These are phyloP conservation scores for Penicillium sp. DNA, from an alignment of 2,329 filamentous ascomycete genomes.

Conservation along the genomic window DNA sequence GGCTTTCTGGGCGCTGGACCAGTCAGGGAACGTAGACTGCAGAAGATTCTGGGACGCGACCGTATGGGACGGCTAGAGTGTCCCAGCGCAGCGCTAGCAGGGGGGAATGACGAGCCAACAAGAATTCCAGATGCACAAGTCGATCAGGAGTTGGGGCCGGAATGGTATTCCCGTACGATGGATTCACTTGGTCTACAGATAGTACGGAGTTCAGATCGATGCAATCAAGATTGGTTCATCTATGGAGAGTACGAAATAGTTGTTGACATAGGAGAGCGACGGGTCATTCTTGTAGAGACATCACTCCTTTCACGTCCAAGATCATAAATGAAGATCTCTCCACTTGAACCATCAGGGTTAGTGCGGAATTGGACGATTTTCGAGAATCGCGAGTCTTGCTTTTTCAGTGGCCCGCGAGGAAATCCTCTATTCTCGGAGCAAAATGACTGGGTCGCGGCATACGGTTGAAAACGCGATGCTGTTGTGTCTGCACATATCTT, in stretches of 20 bases:
- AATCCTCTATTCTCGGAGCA: constrained; percentile 15
- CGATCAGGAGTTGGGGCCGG: constrained; percentile 17
- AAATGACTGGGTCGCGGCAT: constrained; percentile 27
- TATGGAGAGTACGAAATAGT: too few species aligned
- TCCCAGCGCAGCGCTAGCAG: constrained; percentile 14
- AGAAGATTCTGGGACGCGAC: constrained; percentile 28
- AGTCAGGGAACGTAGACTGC: constrained; percentile 23
- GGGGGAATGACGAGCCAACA: constrained; percentile 20
- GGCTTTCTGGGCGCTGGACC: constrained; percentile 22
- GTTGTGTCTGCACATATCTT: neutral
- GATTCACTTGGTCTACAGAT: too few species aligned
- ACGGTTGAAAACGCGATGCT: constrained; percentile 14
- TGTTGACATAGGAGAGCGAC: too few species aligned
- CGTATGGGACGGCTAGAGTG: constrained; percentile 18
- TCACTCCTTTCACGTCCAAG: too few species aligned
- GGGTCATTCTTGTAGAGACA: too few species aligned
- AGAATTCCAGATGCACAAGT: constrained; percentile 5
- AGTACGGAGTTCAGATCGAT: too few species aligned
- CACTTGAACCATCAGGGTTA: too few species aligned
- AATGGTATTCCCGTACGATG: too few species aligned
- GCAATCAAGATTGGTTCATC: too few species aligned
- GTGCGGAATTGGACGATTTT: constrained; percentile 15
- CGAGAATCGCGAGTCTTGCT: constrained; percentile 13
- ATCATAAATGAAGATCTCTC: too few species aligned
- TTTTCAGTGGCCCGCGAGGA: constrained; percentile 9